These are phyloP conservation scores for Sinapis alba DNA, from an alignment of 441 rosid species.

Conservation along the genomic window DNA sequence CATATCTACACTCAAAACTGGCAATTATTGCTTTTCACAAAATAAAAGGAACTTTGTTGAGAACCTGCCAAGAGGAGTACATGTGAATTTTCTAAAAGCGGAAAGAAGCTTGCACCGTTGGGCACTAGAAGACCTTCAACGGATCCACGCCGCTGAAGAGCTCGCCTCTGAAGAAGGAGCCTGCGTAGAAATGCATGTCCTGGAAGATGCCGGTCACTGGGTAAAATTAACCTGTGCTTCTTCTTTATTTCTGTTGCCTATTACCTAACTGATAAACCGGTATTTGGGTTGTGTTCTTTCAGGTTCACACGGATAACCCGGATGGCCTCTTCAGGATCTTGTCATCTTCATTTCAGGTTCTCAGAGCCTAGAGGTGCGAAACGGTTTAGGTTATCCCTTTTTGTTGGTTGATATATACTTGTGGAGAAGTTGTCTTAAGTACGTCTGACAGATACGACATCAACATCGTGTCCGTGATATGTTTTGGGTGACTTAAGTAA, in stretches of 20 bases:
- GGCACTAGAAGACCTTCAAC: slow-evolving; percentile 90
- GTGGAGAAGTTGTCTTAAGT: slow-evolving; percentile 16
- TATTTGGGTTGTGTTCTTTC: slow-evolving; percentile 1
- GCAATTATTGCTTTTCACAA: slow-evolving; percentile 1
- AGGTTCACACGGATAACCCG: slow-evolving; percentile 97
- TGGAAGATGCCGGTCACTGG: slow-evolving; percentile 99
- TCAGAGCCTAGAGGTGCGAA: slow-evolving; percentile 38
- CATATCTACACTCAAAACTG: too few relatives aligned
- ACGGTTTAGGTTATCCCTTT: not conserved
- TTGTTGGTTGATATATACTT: not conserved
- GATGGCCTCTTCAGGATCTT: slow-evolving; percentile 92
- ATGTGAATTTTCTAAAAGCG: slow-evolving; percentile 86
- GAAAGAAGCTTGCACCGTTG: slow-evolving; percentile 97
- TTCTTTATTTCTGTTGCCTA: not conserved
- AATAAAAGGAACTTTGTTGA: slow-evolving; percentile 78
- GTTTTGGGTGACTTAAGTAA: slow-evolving; percentile 12
- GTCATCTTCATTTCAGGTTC: slow-evolving; percentile 67
- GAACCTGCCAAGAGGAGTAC: slow-evolving; percentile 82
- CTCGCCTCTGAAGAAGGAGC: slow-evolving; percentile 81
- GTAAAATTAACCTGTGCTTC: slow-evolving; percentile 42
- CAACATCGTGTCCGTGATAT: slow-evolving; percentile 11
- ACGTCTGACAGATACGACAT: not conserved
- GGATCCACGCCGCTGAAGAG: slow-evolving; percentile 86
- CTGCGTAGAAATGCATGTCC: slow-evolving; percentile 94
- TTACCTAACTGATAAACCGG: not conserved